A percentile compares a stretch with the other conserved stretches of the same genome.
Evolutionary conservation across 2,329 filamentous ascomycete genomes (phyloP).

Genomic region (Fusarium ramigenum): DNA sequence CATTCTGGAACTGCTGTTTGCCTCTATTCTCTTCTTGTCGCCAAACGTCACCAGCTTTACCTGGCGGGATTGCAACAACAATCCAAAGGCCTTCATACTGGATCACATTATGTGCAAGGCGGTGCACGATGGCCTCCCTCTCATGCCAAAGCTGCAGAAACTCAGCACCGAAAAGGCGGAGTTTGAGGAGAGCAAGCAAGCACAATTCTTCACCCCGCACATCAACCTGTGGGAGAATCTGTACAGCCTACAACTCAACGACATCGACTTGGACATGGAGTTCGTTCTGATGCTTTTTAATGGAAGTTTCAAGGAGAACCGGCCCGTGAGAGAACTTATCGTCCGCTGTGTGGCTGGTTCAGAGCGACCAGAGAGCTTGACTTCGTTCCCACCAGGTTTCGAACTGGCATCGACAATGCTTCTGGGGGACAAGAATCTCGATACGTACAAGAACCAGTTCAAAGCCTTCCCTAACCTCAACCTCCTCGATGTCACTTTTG

Average conservation of each 20-base stretch:
- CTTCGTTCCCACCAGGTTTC: neutral
- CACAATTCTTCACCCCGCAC: slow-evolving; percentile 23
- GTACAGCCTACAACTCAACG: slow-evolving; percentile 5
- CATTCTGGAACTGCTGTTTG: slow-evolving; percentile 26
- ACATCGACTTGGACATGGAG: slow-evolving; percentile 20
- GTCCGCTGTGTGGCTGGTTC: slow-evolving; percentile 5
- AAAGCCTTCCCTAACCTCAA: slow-evolving; percentile 18
- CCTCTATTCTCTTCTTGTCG: slow-evolving; percentile 11
- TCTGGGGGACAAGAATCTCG: neutral
- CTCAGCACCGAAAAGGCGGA: slow-evolving; percentile 16
- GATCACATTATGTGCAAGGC: neutral
- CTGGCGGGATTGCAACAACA: slow-evolving; percentile 23
- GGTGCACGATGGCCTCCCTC: neutral
- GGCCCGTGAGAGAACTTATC: slow-evolving; percentile 14
- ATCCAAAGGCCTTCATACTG: slow-evolving; percentile 8
- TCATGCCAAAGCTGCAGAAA: slow-evolving; percentile 12
- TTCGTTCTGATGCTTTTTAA: slow-evolving; percentile 12
- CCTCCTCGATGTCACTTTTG: slow-evolving; percentile 2
- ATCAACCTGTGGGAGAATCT: slow-evolving; percentile 24
- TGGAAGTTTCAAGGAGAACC: slow-evolving; percentile 10
- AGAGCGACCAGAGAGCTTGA: neutral
- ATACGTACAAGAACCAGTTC: slow-evolving; percentile 21
- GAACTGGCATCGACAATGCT: neutral
- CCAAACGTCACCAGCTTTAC: slow-evolving; percentile 21
- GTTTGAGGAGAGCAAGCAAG: neutral